phyloP scores from a whole-genome alignment of 208 protist genomes.

The Leptomonas pyrrhocoris region DNA sequence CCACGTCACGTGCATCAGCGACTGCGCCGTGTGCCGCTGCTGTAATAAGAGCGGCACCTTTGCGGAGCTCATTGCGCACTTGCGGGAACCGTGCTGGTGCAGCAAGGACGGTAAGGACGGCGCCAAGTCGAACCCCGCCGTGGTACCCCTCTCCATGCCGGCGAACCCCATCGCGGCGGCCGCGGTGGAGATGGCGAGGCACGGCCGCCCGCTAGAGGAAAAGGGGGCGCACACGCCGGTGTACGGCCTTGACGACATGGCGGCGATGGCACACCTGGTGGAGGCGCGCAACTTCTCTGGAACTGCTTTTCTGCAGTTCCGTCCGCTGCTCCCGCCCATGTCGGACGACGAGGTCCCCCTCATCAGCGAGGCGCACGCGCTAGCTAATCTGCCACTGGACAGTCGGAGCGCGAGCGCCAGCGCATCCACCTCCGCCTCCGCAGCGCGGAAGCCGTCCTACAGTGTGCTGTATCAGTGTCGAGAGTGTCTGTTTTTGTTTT shows the following conservation, averaged over 20 bases:
- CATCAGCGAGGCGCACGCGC: constrained; percentile 26
- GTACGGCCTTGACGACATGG: constrained; percentile 2
- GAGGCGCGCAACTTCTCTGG: constrained; percentile 26
- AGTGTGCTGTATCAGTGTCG: constrained; percentile 74
- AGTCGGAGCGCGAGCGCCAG: background rate
- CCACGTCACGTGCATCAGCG: constrained; percentile 37
- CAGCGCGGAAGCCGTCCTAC: constrained; percentile 35
- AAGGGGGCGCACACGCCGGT: background rate
- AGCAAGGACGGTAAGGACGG: constrained; percentile 7
- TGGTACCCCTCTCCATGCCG: background rate
- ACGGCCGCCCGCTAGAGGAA: background rate
- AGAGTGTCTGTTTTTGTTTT: constrained; percentile 63
- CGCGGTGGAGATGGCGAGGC: background rate
- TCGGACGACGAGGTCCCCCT: constrained; percentile 29
- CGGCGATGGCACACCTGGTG: constrained; percentile 14
- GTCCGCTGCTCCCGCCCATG: constrained; percentile 31
- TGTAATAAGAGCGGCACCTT: constrained; percentile 44
- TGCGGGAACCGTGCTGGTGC: constrained; percentile 33
- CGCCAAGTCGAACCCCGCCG: background rate
- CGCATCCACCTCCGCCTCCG: background rate
- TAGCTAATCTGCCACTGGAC: background rate
- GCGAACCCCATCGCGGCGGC: background rate
- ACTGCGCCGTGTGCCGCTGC: constrained; percentile 46
- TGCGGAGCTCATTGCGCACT: constrained; percentile 45
- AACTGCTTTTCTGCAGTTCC: constrained; percentile 30